Evolutionary conservation across 108 stramenopile genomes (phyloP).

Genomic region (Chaetoceros tenuissimus): DNA sequence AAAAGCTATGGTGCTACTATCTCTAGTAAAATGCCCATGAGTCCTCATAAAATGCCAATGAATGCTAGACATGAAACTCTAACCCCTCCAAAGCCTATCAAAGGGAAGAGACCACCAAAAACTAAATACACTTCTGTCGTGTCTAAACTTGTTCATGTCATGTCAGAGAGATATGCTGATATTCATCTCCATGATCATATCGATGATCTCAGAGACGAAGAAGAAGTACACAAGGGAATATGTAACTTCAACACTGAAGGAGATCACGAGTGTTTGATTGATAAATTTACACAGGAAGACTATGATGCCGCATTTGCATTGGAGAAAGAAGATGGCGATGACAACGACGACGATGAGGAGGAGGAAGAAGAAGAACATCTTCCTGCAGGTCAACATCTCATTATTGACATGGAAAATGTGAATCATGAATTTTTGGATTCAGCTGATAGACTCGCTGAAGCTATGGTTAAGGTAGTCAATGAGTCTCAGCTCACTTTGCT

Average conservation of each 20-base stretch:
- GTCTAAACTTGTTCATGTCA: not conserved
- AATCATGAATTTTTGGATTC: slow-evolving; percentile 47
- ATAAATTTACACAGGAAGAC: too few species aligned
- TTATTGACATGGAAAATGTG: slow-evolving; percentile 55
- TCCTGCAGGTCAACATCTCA: slow-evolving; percentile 62
- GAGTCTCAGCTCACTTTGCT: slow-evolving; percentile 40
- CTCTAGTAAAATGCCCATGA: not conserved
- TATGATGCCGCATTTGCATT: not conserved
- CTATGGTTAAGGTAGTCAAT: slow-evolving; percentile 56
- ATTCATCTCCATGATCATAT: not conserved
- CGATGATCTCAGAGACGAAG: too few species aligned
- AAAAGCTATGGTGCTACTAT: too few species aligned
- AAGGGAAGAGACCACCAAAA: not conserved
- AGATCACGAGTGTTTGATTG: too few species aligned
- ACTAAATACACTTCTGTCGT: not conserved
- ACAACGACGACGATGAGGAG: not conserved
- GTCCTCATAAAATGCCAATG: not conserved
- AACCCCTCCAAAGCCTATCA: not conserved
- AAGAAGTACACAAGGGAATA: too few species aligned
- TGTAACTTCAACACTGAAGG: too few species aligned
- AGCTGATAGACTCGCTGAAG: slow-evolving; percentile 41
- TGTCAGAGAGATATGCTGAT: not conserved
- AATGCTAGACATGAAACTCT: not conserved
- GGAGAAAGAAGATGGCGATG: not conserved
- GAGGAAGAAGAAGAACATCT: too few species aligned